Percentiles rank a stretch among this genome's conserved stretches.
Evolutionary conservation across 2,329 filamentous ascomycete genomes (phyloP).

Genomic region (Pseudopithomyces maydicus): DNA sequence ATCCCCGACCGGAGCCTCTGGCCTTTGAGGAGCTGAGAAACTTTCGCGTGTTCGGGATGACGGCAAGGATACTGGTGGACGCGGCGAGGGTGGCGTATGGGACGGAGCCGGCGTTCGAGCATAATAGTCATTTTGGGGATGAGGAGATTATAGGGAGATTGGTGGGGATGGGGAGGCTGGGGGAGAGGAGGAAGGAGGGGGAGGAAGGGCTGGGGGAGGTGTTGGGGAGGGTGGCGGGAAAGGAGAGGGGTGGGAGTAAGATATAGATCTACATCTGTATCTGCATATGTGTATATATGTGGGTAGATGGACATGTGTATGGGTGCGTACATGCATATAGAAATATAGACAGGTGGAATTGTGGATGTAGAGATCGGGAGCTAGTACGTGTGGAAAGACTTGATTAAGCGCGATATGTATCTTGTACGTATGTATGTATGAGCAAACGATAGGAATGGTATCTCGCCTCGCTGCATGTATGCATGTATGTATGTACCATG

Average conservation of each 20-base stretch:
- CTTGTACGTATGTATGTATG: too few species aligned
- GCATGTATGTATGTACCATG: too few species aligned
- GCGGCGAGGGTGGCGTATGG: constrained; percentile 83
- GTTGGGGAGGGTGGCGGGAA: constrained; percentile 56
- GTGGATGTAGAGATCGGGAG: too few species aligned
- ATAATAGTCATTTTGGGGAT: constrained; percentile 67
- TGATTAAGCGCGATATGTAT: too few species aligned
- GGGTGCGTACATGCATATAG: too few species aligned
- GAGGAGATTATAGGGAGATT: constrained; percentile 67
- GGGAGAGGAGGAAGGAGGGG: constrained; percentile 55
- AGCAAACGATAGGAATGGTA: too few species aligned
- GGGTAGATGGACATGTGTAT: too few species aligned
- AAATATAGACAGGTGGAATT: too few species aligned
- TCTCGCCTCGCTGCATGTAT: too few species aligned
- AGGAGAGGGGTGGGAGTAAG: too few species aligned
- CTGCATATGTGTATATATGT: too few species aligned
- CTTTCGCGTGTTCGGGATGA: constrained; percentile 95
- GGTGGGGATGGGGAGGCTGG: constrained; percentile 61
- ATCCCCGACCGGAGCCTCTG: constrained; percentile 44
- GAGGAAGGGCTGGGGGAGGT: constrained; percentile 60
- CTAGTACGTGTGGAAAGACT: too few species aligned
- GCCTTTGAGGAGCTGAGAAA: constrained; percentile 54
- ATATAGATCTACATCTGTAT: constrained; percentile 30
- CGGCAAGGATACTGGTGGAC: constrained; percentile 86
- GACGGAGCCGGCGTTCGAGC: constrained; percentile 83